phyloP scores from a whole-genome alignment of 192 early-diverging fungal genomes.

The Backusella tuberculispora region DNA sequence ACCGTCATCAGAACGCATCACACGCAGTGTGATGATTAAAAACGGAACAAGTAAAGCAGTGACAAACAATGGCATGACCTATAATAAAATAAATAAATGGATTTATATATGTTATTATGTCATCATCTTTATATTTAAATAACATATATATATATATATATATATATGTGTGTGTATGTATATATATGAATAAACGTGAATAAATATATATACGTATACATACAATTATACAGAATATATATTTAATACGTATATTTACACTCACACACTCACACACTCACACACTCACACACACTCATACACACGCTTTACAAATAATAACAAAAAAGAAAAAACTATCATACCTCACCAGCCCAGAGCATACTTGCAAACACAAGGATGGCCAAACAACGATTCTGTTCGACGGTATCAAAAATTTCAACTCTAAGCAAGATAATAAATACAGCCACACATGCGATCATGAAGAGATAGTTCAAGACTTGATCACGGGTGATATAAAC shows the following conservation, averaged over 20 bases:
- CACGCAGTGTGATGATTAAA: slow-evolving; percentile 81
- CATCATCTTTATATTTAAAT: neutral
- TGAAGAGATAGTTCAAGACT: slow-evolving; percentile 42
- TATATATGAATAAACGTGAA: neutral
- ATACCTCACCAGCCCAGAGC: slow-evolving; percentile 93
- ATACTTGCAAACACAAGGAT: slow-evolving; percentile 88
- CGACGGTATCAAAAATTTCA: slow-evolving; percentile 66
- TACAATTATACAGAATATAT: too few species aligned
- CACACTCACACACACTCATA: neutral
- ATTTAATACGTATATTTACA: neutral
- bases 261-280: neutral
- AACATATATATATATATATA: slow-evolving; percentile 9
- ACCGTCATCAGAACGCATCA: slow-evolving; percentile 72
- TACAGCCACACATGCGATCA: slow-evolving; percentile 56
- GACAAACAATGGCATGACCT: slow-evolving; percentile 90
- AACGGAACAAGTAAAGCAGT: slow-evolving; percentile 90
- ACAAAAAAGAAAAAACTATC: neutral
- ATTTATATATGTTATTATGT: neutral
- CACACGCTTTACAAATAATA: too few species aligned
- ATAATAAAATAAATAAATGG: neutral
- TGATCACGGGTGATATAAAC: slow-evolving; percentile 52
- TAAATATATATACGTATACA: neutral
- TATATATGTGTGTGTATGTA: neutral
- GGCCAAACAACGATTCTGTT: slow-evolving; percentile 91
- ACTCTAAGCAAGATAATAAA: slow-evolving; percentile 64